Base-by-base conservation (phyloP, 2,329 filamentous ascomycete species). In the Eurotiales sp. region DNA sequence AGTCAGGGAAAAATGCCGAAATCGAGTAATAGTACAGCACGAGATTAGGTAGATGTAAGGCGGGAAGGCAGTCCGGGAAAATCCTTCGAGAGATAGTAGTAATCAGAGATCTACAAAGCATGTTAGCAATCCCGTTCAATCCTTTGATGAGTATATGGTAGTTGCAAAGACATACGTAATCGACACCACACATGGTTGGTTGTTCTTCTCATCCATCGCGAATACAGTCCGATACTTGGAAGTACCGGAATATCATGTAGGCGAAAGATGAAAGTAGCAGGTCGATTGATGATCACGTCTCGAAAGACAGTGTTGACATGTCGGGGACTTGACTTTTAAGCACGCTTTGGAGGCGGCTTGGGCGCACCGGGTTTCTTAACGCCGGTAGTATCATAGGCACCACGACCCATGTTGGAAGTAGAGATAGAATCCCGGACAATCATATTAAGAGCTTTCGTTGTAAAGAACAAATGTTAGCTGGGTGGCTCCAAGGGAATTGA, bases 311-410 rank as follows among this genome's bases (percentile, higher is more conserved):
- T n/a, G n/a, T n/a, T n/a, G n/a, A n/a, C n/a, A n/a, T n/a, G n/a
- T n/a, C n/a, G 25, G 5, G 10, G 36, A 6, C 12, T 34, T 49
- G 21, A 25, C n/a, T n/a, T 45, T 43, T 53, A 53, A 40, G 59
- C 58, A 41, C 62, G 64, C 39, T 60, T 69, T 32, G 72, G 72
- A 40, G 71, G 72, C 56, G 74, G 75, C 59, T 73, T 72, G 52
- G 70, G 68, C 55, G 63, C 65, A 40, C 65, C 65, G 39, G 74
- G 75, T 63, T 77, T 77, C 57, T 75, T 73, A 19, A 77, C 73
- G 23, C 75, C 75, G 6, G 75, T 78, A 36, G 75, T 78, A 57
- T 78, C 75, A 56, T 78, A 78, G 52, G 72, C 74, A 52, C 75
- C 75, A 56, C 75, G 72, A 54, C 75, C 75, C 74, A 77, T 77